These are phyloP conservation scores for Talaromyces sp. DNA, from an alignment of 2,329 filamentous ascomycete genomes.

Conservation along the genomic window DNA sequence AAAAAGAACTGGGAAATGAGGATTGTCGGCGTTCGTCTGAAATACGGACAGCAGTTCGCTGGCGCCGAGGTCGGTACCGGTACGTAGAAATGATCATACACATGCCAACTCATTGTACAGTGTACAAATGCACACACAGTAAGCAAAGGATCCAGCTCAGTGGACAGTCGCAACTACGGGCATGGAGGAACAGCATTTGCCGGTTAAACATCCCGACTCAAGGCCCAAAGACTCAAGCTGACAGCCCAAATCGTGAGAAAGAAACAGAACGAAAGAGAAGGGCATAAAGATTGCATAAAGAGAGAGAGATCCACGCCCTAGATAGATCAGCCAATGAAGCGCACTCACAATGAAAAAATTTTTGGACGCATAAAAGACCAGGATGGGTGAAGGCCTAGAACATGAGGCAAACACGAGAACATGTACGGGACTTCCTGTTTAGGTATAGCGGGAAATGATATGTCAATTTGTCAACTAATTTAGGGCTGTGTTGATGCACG, in stretches of 20 bases:
- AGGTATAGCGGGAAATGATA: background rate
- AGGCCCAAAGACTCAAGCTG: background rate
- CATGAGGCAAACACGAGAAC: background rate
- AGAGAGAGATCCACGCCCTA: background rate
- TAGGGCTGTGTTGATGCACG: background rate
- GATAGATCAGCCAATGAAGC: background rate
- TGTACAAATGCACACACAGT: conserved; percentile 1
- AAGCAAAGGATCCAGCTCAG: background rate
- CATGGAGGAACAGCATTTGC: background rate
- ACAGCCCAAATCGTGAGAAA: background rate
- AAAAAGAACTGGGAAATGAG: background rate
- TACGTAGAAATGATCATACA: background rate
- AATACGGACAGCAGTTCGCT: background rate
- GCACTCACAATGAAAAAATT: background rate
- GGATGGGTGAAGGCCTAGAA: conserved; percentile 4
- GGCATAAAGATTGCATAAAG: background rate
- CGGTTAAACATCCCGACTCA: background rate
- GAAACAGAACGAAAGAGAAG: background rate
- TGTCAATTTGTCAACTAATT: background rate
- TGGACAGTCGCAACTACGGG: background rate
- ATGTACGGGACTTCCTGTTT: conserved; percentile 7
- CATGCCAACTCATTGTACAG: background rate
- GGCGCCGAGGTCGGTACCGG: background rate
- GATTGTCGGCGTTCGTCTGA: background rate
- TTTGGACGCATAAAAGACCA: background rate